Evolutionary conservation across 202 grass and related monocot genomes (phyloP).

Genomic region (Musa balbisiana): DNA sequence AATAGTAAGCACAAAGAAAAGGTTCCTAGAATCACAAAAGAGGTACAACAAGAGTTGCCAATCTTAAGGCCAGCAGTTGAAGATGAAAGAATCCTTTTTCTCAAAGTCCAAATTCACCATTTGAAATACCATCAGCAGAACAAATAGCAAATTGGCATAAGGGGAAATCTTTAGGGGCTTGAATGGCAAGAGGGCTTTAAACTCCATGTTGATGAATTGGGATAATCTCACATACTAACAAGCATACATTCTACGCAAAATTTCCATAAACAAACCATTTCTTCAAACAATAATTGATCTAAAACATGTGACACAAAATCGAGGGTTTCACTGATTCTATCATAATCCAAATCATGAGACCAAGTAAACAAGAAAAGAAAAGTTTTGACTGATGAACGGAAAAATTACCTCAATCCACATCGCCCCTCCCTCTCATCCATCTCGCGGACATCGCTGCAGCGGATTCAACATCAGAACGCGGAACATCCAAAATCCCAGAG

Average conservation of each 20-base stretch:
- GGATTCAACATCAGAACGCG: constrained; percentile 9
- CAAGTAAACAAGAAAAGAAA: not conserved
- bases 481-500: constrained; percentile 2
- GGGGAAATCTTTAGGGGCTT: not conserved
- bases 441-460: not conserved
- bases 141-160: not conserved
- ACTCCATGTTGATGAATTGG: not conserved
- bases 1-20: not conserved
- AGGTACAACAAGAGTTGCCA: not conserved
- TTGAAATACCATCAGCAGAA: not conserved
- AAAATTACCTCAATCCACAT: constrained; percentile 1
- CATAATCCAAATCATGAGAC: not conserved
- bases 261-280: not conserved
- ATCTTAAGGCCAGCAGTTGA: not conserved
- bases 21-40: not conserved
- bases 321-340: not conserved
- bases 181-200: not conserved
- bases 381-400: constrained; percentile 2
- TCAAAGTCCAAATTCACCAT: not conserved
- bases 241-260: not conserved
- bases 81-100: not conserved
- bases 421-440: not conserved
- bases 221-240: not conserved
- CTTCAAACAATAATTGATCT: not conserved
- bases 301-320: not conserved